These are phyloP conservation scores for Populus pruinosa DNA, from an alignment of 345 rosid genomes.

Conservation along the genomic window DNA sequence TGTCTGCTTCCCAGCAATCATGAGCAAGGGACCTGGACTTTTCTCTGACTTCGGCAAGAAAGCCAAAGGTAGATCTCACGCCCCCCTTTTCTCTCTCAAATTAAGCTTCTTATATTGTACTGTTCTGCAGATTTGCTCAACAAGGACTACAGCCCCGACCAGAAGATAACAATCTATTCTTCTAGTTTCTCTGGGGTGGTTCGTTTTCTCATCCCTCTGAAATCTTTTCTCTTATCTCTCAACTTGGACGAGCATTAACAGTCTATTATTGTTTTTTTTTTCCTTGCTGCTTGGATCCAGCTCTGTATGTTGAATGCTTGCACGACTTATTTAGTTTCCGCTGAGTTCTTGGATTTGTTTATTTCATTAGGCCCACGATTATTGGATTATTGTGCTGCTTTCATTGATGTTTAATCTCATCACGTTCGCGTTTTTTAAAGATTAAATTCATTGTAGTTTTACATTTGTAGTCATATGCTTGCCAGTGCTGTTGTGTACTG, in stretches of 20 bases:
- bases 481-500: too few species aligned
- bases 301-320: neutral
- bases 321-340: too few species aligned
- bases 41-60: slow-evolving; percentile 90
- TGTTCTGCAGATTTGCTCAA: slow-evolving; percentile 36
- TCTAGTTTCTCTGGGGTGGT: slow-evolving; percentile 39
- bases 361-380: too few species aligned
- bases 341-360: too few species aligned
- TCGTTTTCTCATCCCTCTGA: neutral
- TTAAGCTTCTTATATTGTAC: neutral
- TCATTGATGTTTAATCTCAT: too few species aligned
- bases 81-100: neutral
- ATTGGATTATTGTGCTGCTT: too few species aligned
- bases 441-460: too few species aligned
- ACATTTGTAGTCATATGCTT: too few species aligned
- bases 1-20: slow-evolving; percentile 9
- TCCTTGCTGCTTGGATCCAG: neutral
- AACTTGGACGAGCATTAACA: neutral
- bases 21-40: slow-evolving; percentile 88
- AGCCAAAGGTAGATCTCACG: slow-evolving; percentile 53
- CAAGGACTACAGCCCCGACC: slow-evolving; percentile 46
- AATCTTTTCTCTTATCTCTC: neutral
- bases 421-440: too few species aligned
- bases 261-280: neutral
- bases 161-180: slow-evolving; percentile 39